Percentiles rank a stretch among this genome's conserved stretches.
phyloP scores from a whole-genome alignment of 257 asterid genomes.

The Solanum lycopersicoides region DNA sequence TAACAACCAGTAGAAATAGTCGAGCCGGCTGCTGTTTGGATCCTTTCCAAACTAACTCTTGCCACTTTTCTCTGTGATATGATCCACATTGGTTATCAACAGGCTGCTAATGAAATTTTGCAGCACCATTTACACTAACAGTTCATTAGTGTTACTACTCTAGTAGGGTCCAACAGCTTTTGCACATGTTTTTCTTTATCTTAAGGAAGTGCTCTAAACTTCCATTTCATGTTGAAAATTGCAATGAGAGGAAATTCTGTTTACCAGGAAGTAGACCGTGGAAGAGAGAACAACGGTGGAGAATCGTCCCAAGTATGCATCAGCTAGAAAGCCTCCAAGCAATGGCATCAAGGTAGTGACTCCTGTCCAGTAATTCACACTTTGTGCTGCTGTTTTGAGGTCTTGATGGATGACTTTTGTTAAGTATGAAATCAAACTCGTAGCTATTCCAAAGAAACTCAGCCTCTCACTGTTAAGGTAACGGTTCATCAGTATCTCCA shows the following conservation, averaged over 20 bases:
- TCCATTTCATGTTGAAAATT: background rate
- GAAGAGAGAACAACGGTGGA: constrained; percentile 11
- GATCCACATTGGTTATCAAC: constrained; percentile 59
- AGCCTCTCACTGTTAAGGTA: constrained; percentile 14
- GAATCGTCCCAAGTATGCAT: constrained; percentile 21
- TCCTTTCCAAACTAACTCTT: constrained; percentile 40
- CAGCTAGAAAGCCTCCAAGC: constrained; percentile 15
- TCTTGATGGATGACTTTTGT: constrained; percentile 14
- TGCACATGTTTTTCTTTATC: background rate
- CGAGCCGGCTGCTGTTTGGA: constrained; percentile 21
- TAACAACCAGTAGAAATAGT: constrained; percentile 23
- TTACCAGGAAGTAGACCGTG: constrained; percentile 8
- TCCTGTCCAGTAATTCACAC: constrained; percentile 18
- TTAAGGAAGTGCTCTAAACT: background rate
- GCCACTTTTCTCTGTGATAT: constrained; percentile 32
- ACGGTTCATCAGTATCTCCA: constrained; percentile 56
- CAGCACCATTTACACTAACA: constrained; percentile 52
- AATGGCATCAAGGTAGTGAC: constrained; percentile 17
- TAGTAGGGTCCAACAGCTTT: background rate
- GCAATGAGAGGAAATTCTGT: background rate
- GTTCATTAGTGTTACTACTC: background rate
- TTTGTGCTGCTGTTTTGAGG: constrained; percentile 17
- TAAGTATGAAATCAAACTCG: constrained; percentile 9
- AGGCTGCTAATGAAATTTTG: constrained; percentile 56
- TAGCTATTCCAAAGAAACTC: constrained; percentile 7